Percentiles rank a stretch among this genome's conserved stretches.
Conservation (phyloP, 106 monocot species). For the Posidonia australis region DNA sequence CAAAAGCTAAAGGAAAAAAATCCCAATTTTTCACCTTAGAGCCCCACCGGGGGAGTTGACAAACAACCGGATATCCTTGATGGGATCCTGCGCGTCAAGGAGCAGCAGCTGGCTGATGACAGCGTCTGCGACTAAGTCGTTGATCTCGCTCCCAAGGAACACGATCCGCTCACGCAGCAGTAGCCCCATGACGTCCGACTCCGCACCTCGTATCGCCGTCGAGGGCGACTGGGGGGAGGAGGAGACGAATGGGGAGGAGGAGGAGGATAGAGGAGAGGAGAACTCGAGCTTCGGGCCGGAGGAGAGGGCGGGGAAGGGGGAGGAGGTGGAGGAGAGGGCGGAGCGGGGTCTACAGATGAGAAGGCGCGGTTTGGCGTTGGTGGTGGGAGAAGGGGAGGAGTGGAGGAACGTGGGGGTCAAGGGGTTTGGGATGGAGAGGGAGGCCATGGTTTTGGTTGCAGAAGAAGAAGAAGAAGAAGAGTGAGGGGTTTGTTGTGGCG, state of each 20-base stretch:
- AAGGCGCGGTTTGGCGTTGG: slow-evolving; percentile 9
- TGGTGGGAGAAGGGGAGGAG: neutral
- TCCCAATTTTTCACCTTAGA: slow-evolving; percentile 44
- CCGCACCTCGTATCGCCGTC: slow-evolving; percentile 40
- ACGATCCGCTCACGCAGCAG: slow-evolving; percentile 81
- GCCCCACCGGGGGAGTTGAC: slow-evolving; percentile 84
- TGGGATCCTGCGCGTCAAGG: slow-evolving; percentile 77
- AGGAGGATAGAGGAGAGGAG: neutral
- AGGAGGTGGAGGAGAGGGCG: slow-evolving; percentile 9
- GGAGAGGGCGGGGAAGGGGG: neutral
- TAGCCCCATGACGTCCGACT: slow-evolving; percentile 73
- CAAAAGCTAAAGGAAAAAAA: neutral
- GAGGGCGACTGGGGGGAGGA: slow-evolving; percentile 35
- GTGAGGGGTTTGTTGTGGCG: too few species aligned
- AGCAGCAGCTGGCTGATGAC: slow-evolving; percentile 86
- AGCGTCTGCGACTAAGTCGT: slow-evolving; percentile 84
- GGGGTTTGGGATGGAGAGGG: slow-evolving; percentile 47
- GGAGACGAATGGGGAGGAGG: neutral
- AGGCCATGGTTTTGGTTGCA: slow-evolving; percentile 22
- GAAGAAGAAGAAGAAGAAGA: neutral
- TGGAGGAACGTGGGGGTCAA: slow-evolving; percentile 21
- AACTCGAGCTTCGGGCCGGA: slow-evolving; percentile 12
- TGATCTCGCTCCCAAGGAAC: slow-evolving; percentile 68
- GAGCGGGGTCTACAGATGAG: slow-evolving; percentile 10
- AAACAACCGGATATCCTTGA: slow-evolving; percentile 76